These are phyloP conservation scores for Cytidiella melzeri DNA, from an alignment of 768 basidiomycete genomes.

Conservation along the genomic window DNA sequence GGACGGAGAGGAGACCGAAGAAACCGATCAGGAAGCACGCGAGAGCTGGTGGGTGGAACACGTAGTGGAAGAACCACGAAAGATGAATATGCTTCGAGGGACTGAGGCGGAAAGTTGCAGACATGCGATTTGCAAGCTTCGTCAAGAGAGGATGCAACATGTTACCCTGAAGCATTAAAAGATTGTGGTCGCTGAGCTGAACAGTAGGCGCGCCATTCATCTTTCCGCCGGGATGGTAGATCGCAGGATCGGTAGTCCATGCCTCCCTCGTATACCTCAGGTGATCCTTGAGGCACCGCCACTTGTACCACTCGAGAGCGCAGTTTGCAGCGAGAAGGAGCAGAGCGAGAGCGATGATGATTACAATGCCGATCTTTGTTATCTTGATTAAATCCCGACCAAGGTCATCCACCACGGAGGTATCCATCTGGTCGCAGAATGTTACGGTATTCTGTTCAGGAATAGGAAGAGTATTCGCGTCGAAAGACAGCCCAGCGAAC, in stretches of 20 bases:
- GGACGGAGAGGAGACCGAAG: slow-evolving; percentile 79
- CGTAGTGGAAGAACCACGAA: slow-evolving; percentile 86
- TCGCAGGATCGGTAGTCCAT: slow-evolving; percentile 69
- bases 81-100: slow-evolving; percentile 61
- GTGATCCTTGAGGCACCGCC: slow-evolving; percentile 62
- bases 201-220: slow-evolving; percentile 40
- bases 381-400: slow-evolving; percentile 73
- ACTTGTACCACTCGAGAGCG: slow-evolving; percentile 84
- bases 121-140: slow-evolving; percentile 51
- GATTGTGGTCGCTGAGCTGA: slow-evolving; percentile 66
- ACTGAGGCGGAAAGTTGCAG: slow-evolving; percentile 45
- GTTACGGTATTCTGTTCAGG: slow-evolving; percentile 61
- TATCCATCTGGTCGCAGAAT: slow-evolving; percentile 78
- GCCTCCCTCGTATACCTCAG: slow-evolving; percentile 68
- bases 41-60: slow-evolving; percentile 87
- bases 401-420: slow-evolving; percentile 80
- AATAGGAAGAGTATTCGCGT: slow-evolving; percentile 68
- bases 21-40: slow-evolving; percentile 91
- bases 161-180: slow-evolving; percentile 67
- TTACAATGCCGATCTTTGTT: slow-evolving; percentile 70
- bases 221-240: slow-evolving; percentile 35
- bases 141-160: slow-evolving; percentile 70
- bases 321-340: slow-evolving; percentile 70
- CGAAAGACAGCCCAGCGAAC: slow-evolving; percentile 65
- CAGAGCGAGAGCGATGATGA: slow-evolving; percentile 68